Base-by-base conservation (phyloP, 176 grass and related monocot genomes). In the Ensete ventricosum region DNA sequence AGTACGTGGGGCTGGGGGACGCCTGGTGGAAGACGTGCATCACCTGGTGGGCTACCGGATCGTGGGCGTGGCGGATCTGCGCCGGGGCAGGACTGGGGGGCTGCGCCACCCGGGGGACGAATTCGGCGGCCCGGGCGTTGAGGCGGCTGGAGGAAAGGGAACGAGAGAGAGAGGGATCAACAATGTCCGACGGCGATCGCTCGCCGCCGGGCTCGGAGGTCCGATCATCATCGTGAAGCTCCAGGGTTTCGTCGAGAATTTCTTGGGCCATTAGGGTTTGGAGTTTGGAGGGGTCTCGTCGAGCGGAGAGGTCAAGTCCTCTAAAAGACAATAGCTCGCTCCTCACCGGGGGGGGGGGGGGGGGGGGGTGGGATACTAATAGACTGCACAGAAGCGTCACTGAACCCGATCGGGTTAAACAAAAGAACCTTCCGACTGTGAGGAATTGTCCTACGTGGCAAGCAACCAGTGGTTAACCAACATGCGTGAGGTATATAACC, bases 201-300 rank as follows among this genome's bases (percentile, higher is more conserved):
- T 34, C 64, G 64, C 5, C 64, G 48, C 43, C 43, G 48, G 9
- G 17, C 2, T 20, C 67, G 48, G 43, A 9, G 43, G 48, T 2
- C 8, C 0, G 8, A 14, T 49, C 67, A 34, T 49, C 14, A 34
- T 49, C 14, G 67, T 3, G 43, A 48, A 43, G 50, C 48, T 10
- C 67, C 19, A 70, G 67, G 67, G 43, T 21, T 70, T 70, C 43
- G 16, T 70, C 67, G 14, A 9, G 17, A 17, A 70, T 70, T 50
- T 70, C 67, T 70, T 70, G 43, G 43, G 67, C 67, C 67, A 70
- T 70, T 70, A 50, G 67, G 67, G 67, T 50, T 70, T 21, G 43
- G 9, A 10, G 4, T 43, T 6, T 6, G 34, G 3, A 58, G 67
- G 51, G 67, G 9, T 19, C 48, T 21, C 12, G 11, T 65, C 63